Percentiles rank a stretch among this genome's conserved stretches.
These are phyloP conservation scores for Dactylellina leptospora DNA, from an alignment of 2,329 filamentous ascomycete genomes.

Conservation along the genomic window DNA sequence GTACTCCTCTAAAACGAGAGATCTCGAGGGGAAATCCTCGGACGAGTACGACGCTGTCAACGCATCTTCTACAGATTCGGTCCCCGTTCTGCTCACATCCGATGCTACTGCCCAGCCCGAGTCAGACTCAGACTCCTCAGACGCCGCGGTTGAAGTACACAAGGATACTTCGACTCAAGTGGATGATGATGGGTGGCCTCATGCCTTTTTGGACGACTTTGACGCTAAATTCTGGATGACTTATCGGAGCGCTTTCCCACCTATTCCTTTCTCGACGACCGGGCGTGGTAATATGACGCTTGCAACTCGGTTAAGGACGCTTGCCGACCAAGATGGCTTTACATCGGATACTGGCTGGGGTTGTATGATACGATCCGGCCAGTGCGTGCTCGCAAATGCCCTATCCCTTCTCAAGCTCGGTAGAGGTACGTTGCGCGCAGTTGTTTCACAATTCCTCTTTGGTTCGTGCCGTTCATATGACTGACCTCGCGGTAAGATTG, in stretches of 20 bases:
- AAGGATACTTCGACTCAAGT: constrained; percentile 45
- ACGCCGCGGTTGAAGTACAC: constrained; percentile 42
- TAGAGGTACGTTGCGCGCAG: constrained; percentile 71
- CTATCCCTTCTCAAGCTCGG: constrained; percentile 77
- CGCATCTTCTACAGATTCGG: constrained; percentile 47
- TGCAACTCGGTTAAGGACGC: constrained; percentile 79
- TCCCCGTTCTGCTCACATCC: constrained; percentile 38
- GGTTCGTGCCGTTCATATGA: constrained; percentile 44
- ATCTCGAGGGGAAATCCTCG: constrained; percentile 40
- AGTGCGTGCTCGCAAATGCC: constrained; percentile 89
- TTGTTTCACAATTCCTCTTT: constrained; percentile 12
- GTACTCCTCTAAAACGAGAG: constrained; percentile 53
- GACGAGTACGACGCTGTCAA: constrained; percentile 49
- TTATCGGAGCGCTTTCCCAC: constrained; percentile 84
- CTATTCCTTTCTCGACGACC: constrained; percentile 76
- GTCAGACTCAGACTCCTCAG: constrained; percentile 39
- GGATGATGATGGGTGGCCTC: constrained; percentile 71
- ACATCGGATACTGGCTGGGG: constrained; percentile 96
- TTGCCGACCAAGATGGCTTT: constrained; percentile 79
- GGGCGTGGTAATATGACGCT: constrained; percentile 84
- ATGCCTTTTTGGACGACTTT: constrained; percentile 86
- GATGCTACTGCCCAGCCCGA: constrained; percentile 25
- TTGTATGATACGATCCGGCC: constrained; percentile 97
- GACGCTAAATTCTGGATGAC: constrained; percentile 96
- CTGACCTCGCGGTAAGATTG: constrained; percentile 68